Evolutionary conservation across 2,329 filamentous ascomycete species (phyloP), one percentile per base, ranked within the genome.

Genomic region (Fusarium sp.): DNA sequence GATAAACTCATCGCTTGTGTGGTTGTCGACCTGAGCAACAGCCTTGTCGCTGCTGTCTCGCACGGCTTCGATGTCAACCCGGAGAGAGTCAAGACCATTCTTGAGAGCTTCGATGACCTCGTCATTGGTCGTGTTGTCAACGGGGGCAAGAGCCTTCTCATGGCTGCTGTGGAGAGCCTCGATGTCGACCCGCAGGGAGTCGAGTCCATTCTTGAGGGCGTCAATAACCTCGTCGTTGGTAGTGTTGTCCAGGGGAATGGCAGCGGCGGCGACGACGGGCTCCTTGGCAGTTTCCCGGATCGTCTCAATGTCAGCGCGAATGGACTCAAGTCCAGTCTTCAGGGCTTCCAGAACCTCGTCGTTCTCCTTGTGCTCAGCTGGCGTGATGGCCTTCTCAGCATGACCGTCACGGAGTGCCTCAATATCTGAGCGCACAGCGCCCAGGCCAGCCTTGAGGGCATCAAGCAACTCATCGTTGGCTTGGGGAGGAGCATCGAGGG

Each of bases 401-500:
- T 80, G 81, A 62, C 76, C 81, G 13, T 90, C 88, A 20, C 92
- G 91, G 25, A 97, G 84, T 16, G 85, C 85, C 64, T 93, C 91
- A 69, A 97, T 92, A 53, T 97, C 94, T 2, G 87, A 85, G 61
- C 90, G 89, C 13, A 98, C 85, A 36, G 85, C 86, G 42, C 91
- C 89, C 7, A 98, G 83, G 0, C 93, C 94, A n/a, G 90, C 86
- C 77, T 91, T 96, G 61, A 98, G 84, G 0, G 92, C 92, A 65
- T 97, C 92, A 1, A 97, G 83, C 56, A 97, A 93, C 77, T 97
- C 93, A 69, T 96, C 91, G 63, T 91, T 95, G 61, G 92, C 89
- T 1, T 91, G 93, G 29, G 71, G 56, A 5, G 71, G 61, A 6
- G 68, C 58, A 25, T 74, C 69, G 2, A 74, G 36, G 1, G 68